Conservation (phyloP, 176 grass and related monocot genomes). For the Triticum dicoccoides region DNA sequence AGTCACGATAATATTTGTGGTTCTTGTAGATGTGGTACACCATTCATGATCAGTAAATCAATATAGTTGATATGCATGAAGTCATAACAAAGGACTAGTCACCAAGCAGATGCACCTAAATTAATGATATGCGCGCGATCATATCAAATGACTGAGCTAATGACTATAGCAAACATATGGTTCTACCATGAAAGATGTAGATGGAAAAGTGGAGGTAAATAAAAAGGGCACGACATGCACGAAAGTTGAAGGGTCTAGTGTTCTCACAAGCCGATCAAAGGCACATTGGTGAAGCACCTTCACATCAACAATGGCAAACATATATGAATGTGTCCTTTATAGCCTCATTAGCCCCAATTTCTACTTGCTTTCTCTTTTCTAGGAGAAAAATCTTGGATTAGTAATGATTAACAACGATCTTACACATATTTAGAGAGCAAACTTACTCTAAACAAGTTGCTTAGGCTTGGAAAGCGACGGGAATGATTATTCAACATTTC, state of each 20-base stretch:
- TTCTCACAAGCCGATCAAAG: background rate
- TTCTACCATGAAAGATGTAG: background rate
- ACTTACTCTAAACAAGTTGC: background rate
- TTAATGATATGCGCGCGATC: too few species aligned
- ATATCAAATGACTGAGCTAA: too few species aligned
- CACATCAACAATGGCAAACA: background rate
- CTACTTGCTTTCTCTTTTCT: background rate
- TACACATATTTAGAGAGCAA: background rate
- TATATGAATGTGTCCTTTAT: background rate
- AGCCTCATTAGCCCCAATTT: background rate
- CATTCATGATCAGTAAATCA: too few species aligned
- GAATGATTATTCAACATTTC: too few species aligned
- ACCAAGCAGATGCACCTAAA: too few species aligned
- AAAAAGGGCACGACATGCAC: background rate
- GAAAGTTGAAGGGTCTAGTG: background rate
- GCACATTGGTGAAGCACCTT: background rate
- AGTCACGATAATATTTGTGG: too few species aligned
- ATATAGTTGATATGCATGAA: too few species aligned
- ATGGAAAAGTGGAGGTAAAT: background rate
- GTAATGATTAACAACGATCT: background rate
- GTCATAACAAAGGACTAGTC: too few species aligned
- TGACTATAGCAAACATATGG: too few species aligned
- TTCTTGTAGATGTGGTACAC: too few species aligned
- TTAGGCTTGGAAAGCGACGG: too few species aligned
- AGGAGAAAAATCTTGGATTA: background rate